A percentile compares a stretch with the other conserved stretches of the same genome.
These are phyloP conservation scores for Tuctoria greenei DNA, from an alignment of 176 grass and related monocot genomes.

Conservation along the genomic window DNA sequence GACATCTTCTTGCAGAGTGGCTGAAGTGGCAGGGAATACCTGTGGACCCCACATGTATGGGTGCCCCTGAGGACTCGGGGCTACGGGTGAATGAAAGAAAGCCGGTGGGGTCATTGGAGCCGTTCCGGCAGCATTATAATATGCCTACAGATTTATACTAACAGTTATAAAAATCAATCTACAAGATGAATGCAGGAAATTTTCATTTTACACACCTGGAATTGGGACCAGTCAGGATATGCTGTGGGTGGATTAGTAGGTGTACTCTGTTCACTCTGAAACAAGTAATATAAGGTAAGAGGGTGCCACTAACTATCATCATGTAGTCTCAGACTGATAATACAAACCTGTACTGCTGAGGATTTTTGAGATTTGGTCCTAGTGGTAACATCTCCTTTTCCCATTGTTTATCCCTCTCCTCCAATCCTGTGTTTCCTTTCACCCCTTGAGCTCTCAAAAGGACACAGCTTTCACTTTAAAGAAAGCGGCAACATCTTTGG, in stretches of 20 bases:
- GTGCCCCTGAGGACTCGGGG: slow-evolving; percentile 51
- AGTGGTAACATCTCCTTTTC: slow-evolving; percentile 55
- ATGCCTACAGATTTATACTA: slow-evolving; percentile 47
- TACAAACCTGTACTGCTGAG: slow-evolving; percentile 42
- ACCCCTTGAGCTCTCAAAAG: slow-evolving; percentile 15
- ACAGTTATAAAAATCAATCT: slow-evolving; percentile 32
- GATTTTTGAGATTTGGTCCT: slow-evolving; percentile 65
- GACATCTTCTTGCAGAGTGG: slow-evolving; percentile 17
- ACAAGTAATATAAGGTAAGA: slow-evolving; percentile 48
- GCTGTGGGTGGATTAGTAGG: slow-evolving; percentile 53
- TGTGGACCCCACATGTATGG: slow-evolving; percentile 66
- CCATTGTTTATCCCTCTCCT: slow-evolving; percentile 42
- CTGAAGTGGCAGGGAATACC: slow-evolving; percentile 37
- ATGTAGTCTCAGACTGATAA: slow-evolving; percentile 27
- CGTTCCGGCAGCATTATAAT: slow-evolving; percentile 52
- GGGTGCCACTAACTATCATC: neutral
- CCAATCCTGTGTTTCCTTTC: slow-evolving; percentile 31
- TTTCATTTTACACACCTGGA: slow-evolving; percentile 49
- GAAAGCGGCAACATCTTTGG: slow-evolving; percentile 1
- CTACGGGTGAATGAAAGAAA: slow-evolving; percentile 52
- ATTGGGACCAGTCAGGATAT: slow-evolving; percentile 66
- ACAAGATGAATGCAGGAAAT: slow-evolving; percentile 27
- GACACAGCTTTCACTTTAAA: slow-evolving; percentile 18
- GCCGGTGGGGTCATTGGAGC: slow-evolving; percentile 51
- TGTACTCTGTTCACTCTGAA: slow-evolving; percentile 53